Base-by-base conservation (phyloP, 768 basidiomycete species). In the Phlebiopsis flavidoalba region DNA sequence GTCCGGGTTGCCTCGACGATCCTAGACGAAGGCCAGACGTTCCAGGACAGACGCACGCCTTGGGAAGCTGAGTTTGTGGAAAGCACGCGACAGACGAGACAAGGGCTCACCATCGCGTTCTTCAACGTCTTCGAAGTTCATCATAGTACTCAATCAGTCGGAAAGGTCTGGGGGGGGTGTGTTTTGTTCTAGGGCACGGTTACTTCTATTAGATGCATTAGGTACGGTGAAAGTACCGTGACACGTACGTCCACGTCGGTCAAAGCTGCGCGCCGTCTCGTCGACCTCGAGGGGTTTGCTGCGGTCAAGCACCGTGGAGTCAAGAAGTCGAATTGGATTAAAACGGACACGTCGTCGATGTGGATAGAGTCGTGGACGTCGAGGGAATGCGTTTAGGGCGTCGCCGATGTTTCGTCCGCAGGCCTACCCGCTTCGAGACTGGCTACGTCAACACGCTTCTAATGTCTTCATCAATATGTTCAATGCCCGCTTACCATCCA, bases 41-140 rank as follows among this genome's bases (percentile, higher is more conserved):
- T 99, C 97, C 96, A 98, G 51, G 95, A 96, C 65, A 98, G 82
- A 58, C 96, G 85, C 50, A 98, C 87, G 66, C 96, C 95, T 97
- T 63, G 40, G 40, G 11, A 48, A 26, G 60, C 48, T 49, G 43
- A 35, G 56, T 52, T 45, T 36, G 2, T 12, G 35, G 31, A 46
- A 19, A 53, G 12, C 0, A 19, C 48, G 4, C 48, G 31, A 5
- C 40, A 12, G n/a, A 73, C 5, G 54, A 17, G 12, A 55, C n/a
- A 21, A 6, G 3, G 12, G 37, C 85, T 64, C 62, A 93, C 94
- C 95, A 74, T 98, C 95, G 67, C 93, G 85, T 74, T 98, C 95
- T 78, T 98, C 95, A 62, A 96, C 93, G 73, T 97, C 95, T 75
- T 98, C 95, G 70, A 96, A 95, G 74, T 91, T 91, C 69, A 88